Evolutionary conservation across 805 yeast species (phyloP), one percentile per base, ranked within the genome.

Genomic region (Candida schatavii): DNA sequence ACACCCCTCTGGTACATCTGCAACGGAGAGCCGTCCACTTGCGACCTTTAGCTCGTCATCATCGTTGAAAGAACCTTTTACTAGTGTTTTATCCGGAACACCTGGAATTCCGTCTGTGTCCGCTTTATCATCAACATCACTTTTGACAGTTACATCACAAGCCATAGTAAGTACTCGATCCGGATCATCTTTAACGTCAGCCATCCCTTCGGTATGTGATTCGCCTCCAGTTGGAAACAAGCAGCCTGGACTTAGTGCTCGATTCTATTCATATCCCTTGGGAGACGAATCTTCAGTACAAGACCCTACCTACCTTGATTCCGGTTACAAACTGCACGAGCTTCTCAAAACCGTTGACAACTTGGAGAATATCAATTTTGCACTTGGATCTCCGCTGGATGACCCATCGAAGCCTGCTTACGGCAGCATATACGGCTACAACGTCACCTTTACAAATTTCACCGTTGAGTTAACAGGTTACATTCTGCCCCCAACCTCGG

Each of bases 401-500:
- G 20, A 9, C n/a, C 27, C 27, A 7, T 7, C 27, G 11, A 23
- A 23, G 7, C 27, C 27, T 7, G 10, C 7, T 7, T 7, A 7
- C 11, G 27, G 27, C 11, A 11, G 7, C 14, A 29, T 29, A 11
- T 29, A 29, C 18, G 32, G n/a, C 18, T 15, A 6, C 14, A 13
- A 9, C 14, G 18, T 29, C 6, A 29, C 32, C 18, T 29, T 29
- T 17, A 29, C 32, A 52, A 55, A 36, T 47, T 52, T 37, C 45
- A 50, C 31, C 42, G 55, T 47, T 57, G 35, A 17, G 19, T 17
- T 31, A 11, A 31, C 35, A n/a, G 35, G 35, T 11, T 31, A 31
- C 21, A 7, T 31, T 13, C 15, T 5, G 6, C 35, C 35, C 19
- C 18, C 35, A 11, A 13, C 11, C 15, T 15, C 35, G 6, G 35